Conservation (phyloP, 495 filamentous ascomycete genomes). For the Penicillium chermesinum region DNA sequence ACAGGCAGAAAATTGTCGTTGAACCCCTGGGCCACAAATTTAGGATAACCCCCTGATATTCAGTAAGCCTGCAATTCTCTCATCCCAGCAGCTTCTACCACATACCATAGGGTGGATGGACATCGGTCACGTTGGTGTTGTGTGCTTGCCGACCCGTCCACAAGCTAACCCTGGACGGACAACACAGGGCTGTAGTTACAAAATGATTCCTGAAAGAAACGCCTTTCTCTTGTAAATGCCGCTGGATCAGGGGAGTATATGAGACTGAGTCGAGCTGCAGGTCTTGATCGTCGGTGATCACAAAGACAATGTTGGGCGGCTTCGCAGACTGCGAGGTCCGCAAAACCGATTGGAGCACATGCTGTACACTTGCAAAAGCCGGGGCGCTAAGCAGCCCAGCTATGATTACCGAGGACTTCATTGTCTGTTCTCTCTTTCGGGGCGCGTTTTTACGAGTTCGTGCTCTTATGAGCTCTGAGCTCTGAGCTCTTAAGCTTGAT, state of each 20-base stretch:
- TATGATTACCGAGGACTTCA: slow-evolving; percentile 18
- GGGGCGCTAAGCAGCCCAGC: slow-evolving; percentile 9
- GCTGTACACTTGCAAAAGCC: slow-evolving; percentile 9
- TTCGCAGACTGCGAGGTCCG: slow-evolving; percentile 8
- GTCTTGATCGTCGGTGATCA: slow-evolving; percentile 65
- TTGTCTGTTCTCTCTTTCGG: no score
- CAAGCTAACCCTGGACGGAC: slow-evolving; percentile 57
- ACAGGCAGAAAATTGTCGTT: slow-evolving; percentile 63
- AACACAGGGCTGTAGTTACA: slow-evolving; percentile 59
- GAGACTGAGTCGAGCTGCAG: slow-evolving; percentile 53
- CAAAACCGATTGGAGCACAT: slow-evolving; percentile 12
- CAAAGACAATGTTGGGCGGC: slow-evolving; percentile 56
- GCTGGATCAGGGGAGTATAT: slow-evolving; percentile 51
- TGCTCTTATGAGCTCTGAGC: no score
- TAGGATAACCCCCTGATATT: slow-evolving; percentile 60
- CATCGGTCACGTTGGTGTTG: slow-evolving; percentile 72
- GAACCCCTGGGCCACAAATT: slow-evolving; percentile 60
- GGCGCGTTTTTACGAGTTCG: no score
- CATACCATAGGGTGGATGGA: slow-evolving; percentile 56
- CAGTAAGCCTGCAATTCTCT: no score
- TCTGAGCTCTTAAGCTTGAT: slow-evolving; percentile 6
- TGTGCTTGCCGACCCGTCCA: slow-evolving; percentile 65
- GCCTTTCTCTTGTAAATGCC: slow-evolving; percentile 50
- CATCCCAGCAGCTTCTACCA: not conserved
- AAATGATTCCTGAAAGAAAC: slow-evolving; percentile 55